Base-by-base conservation (phyloP, 1,139 yeast genomes). In the Hansenula anomala region DNA sequence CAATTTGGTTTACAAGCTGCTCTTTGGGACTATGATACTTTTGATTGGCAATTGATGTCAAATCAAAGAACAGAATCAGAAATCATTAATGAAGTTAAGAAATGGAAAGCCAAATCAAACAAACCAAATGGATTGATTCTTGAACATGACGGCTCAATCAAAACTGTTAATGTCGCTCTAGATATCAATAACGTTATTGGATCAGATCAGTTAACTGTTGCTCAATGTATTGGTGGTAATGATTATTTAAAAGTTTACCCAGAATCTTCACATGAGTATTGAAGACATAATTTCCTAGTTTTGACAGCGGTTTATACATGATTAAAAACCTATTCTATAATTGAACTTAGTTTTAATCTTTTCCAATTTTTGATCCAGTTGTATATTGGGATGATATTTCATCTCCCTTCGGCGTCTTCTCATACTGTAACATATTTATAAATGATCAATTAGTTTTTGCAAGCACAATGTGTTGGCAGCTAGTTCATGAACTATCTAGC, bases 21-120 rank as follows among this genome's bases (percentile, higher is more conserved):
- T 19, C 64, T 92, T 34, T 90, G 97, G 98, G 94, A 89, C 57
- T 78, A 76, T 52, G 97, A 90, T 59, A 79, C 96, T 0, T 81
- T 82, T 62, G 97, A 92, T 60, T 90, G 97, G 97, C 78, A 80
- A 60, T 64, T 89, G 48, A 69, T 75, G 39, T 61, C 67, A 17
- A 58, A 59, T 30, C 55, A 51, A 17, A 66, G 71, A 43, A 69
- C 75, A 1, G 78, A 75, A 41, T 53, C 56, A 3, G 75, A 74
- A 33, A 78, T 89, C 27, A 63, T 69, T 36, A 54, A 59, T 6
- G 88, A 83, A 35, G 78, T 85, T 3, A 55, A 54, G 7, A 56
- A 52, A 13, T 86, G 92, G 80, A 67, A 65, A 39, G 34, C 42
- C 1, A 48, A 55, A 11, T 51, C 58, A 3, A 56, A 51, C 7